A percentile compares a stretch with the other conserved stretches of the same genome.
These are phyloP conservation scores for Amorphotheca resinae DNA, from an alignment of 495 filamentous ascomycete genomes.

Conservation along the genomic window DNA sequence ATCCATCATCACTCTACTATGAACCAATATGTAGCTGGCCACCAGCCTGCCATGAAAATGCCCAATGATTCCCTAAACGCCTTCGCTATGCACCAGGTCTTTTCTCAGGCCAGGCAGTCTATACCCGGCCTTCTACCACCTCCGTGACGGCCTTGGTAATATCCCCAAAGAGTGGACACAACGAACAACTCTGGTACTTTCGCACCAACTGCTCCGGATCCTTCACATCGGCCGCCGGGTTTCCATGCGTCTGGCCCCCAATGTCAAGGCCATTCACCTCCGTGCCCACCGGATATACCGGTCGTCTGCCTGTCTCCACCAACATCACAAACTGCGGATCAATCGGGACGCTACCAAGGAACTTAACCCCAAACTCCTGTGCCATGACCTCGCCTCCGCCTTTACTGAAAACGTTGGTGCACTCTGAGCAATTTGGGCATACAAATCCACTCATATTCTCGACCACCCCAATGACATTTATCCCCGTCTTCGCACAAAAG, in stretches of 20 bases:
- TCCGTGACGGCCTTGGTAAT: conserved; percentile 47
- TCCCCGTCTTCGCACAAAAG: conserved; percentile 79
- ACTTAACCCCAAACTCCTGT: conserved; percentile 65
- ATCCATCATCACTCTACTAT: too few relatives aligned
- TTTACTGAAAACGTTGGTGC: conserved; percentile 81
- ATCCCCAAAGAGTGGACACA: conserved; percentile 56
- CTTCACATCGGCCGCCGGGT: conserved; percentile 23
- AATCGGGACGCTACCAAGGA: conserved; percentile 79
- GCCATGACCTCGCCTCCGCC: conserved; percentile 90
- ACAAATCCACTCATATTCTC: conserved; percentile 98
- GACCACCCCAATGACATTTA: conserved; percentile 75
- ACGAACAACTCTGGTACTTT: conserved; percentile 67
- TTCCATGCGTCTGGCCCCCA: conserved; percentile 13
- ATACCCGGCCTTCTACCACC: conserved; percentile 26
- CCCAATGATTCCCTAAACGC: not conserved
- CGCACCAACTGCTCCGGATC: conserved; percentile 53
- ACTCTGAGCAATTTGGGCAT: conserved; percentile 88
- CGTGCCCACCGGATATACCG: conserved; percentile 37
- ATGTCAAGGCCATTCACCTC: conserved; percentile 35
- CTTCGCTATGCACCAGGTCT: conserved; percentile 1
- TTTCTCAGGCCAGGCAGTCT: not conserved
- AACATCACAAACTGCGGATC: conserved; percentile 55
- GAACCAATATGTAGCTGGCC: too few relatives aligned
- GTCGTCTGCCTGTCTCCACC: conserved; percentile 38
- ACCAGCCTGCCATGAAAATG: not conserved